phyloP scores from a whole-genome alignment of 1,139 yeast genomes.

The Sugiyamaella xylanicola region DNA sequence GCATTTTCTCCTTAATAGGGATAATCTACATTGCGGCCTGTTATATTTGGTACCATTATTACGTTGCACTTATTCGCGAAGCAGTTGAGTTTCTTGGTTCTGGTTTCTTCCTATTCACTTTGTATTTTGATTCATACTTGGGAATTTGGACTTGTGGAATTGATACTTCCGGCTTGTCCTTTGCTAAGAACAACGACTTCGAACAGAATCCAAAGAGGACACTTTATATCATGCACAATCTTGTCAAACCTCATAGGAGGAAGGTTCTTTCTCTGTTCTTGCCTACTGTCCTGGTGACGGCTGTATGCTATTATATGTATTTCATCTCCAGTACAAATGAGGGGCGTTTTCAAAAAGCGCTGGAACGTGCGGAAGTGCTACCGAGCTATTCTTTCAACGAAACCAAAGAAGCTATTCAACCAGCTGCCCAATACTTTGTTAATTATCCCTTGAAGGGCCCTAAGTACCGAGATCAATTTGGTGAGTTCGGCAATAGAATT shows the following conservation, averaged over 20 bases:
- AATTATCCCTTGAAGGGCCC: constrained; percentile 15
- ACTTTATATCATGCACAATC: neutral
- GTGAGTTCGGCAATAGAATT: constrained; percentile 11
- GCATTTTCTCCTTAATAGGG: neutral
- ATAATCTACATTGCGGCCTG: neutral
- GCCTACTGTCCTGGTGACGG: constrained; percentile 1
- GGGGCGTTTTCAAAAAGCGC: neutral
- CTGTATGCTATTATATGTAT: constrained; percentile 4
- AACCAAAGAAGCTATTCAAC: constrained; percentile 4
- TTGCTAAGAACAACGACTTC: no score
- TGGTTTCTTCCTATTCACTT: no score
- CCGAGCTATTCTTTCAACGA: neutral
- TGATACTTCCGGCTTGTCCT: no score
- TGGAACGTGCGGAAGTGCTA: neutral
- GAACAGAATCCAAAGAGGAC: no score
- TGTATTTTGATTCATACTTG: no score
- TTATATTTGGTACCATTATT: neutral
- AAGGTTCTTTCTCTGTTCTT: constrained; percentile 1
- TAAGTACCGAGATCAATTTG: constrained; percentile 15
- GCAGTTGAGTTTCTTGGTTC: neutral
- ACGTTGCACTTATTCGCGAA: neutral
- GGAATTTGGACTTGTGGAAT: no score
- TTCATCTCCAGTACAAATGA: constrained; percentile 1
- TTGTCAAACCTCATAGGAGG: neutral
- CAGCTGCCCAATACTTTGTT: constrained; percentile 10